Evolutionary conservation across 352 stramenopile genomes (phyloP), one percentile per base, ranked within the genome.

Genomic region (Phytophthora capsici): DNA sequence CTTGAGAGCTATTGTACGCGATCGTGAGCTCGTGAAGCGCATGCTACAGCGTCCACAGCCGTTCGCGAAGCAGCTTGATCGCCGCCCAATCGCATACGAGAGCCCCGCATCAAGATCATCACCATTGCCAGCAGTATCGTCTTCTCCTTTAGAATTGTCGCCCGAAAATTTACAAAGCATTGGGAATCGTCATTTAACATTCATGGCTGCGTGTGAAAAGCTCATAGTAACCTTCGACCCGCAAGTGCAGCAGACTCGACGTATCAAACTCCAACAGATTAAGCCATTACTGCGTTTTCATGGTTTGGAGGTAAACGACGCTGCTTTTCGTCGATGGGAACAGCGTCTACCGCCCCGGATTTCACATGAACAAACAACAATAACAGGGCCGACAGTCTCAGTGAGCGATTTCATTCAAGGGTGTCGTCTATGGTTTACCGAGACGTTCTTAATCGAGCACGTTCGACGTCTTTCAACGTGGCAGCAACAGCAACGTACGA

Each of bases 311-410:
- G 67, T 91, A 1, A 62, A 77, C 28, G 64, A 77, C 9, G 57
- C 71, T 14, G 52, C 57, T 9, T 90, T 80, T 65, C 75, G 79
- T 22, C 78, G 70, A 50, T 90, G 80, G 79, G 79, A 93, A 44
- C 85, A 93, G 36, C 69, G 63, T 1, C 23, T 91, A 3, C 50
- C 77, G 0, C 41, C 51, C 8, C 37, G 36, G 46, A 50, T 28
- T 43, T 22, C 34, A 28, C 36, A 48, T 14, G 62, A 61, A 0
- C 13, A 50, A 30, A 26, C 41, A 9, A 30, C 57, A 45, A 58
- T 36, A 13, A 1, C 26, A 55, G 57, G 47, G n/a, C 51, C 58
- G 6, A 75, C 53, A 12, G 45, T 69, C 7, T 73, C 69, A 2
- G 57, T 90, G 23, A 78, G 75, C 12, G 48, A 86, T 4, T 63